Evolutionary conservation across 495 filamentous ascomycete genomes (phyloP).

Genomic region (Xylaria sp.): DNA sequence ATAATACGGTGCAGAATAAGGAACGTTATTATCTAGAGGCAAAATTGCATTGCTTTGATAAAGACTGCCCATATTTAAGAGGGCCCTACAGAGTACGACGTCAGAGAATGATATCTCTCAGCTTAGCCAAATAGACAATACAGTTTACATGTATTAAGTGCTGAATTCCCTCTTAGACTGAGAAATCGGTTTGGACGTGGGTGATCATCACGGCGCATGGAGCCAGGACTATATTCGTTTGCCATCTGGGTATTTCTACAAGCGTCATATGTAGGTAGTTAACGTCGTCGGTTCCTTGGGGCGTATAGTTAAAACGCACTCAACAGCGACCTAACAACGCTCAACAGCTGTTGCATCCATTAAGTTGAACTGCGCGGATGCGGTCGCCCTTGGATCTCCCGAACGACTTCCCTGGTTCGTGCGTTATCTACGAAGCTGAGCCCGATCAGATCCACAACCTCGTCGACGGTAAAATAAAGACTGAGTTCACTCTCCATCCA

Average conservation of each 20-base stretch:
- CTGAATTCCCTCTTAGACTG: neutral
- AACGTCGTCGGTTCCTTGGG: neutral
- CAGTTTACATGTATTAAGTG: neutral
- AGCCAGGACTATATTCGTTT: neutral
- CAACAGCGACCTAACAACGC: neutral
- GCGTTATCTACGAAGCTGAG: constrained; percentile 91
- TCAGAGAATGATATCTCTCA: neutral
- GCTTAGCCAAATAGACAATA: neutral
- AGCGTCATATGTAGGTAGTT: neutral
- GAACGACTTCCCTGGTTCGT: constrained; percentile 75
- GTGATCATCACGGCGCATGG: neutral
- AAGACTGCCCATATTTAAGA: neutral
- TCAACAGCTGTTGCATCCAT: neutral
- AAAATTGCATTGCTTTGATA: neutral
- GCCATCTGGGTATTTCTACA: neutral
- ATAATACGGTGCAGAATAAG: neutral
- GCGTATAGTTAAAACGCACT: neutral
- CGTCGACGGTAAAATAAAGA: constrained; percentile 80
- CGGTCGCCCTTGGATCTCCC: constrained; percentile 71
- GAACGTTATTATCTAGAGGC: neutral
- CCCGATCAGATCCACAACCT: constrained; percentile 86
- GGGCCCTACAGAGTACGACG: neutral
- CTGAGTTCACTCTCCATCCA: constrained; percentile 88
- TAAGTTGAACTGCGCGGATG: constrained; percentile 34
- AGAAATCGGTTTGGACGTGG: neutral